phyloP scores from a whole-genome alignment of 177 flowering plant genomes.

The Vitis hybrid region DNA sequence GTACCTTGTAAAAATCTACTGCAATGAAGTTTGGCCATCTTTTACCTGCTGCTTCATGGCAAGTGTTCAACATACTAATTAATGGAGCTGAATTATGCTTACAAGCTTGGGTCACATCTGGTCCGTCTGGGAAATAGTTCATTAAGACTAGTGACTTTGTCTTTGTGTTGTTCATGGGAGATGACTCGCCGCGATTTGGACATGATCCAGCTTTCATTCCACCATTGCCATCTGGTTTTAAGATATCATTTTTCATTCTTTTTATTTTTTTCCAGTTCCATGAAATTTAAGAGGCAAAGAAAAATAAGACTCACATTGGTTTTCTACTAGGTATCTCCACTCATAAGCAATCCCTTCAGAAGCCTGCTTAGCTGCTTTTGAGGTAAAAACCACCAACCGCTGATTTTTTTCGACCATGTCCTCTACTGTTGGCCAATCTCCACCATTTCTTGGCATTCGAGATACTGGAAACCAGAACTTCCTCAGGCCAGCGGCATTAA shows the following conservation, averaged over 20 bases:
- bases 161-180: slow-evolving; percentile 58
- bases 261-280: not conserved
- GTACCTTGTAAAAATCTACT: slow-evolving; percentile 83
- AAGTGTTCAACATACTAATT: slow-evolving; percentile 57
- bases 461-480: slow-evolving; percentile 93
- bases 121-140: slow-evolving; percentile 60
- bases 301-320: slow-evolving; percentile 69
- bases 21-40: slow-evolving; percentile 87
- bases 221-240: slow-evolving; percentile 73
- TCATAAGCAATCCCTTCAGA: slow-evolving; percentile 89
- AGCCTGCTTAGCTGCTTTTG: slow-evolving; percentile 74
- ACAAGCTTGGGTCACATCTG: slow-evolving; percentile 48
- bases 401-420: slow-evolving; percentile 79
- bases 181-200: slow-evolving; percentile 86
- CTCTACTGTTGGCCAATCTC: slow-evolving; percentile 83
- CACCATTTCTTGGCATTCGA: slow-evolving; percentile 83
- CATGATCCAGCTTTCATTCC: slow-evolving; percentile 79
- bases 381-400: slow-evolving; percentile 86
- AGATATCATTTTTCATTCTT: not conserved
- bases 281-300: not conserved
- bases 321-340: slow-evolving; percentile 86
- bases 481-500: slow-evolving; percentile 74
- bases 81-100: slow-evolving; percentile 71
- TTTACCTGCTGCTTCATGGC: slow-evolving; percentile 60
- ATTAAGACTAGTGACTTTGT: slow-evolving; percentile 63